Base-by-base conservation (phyloP, 2,329 filamentous ascomycete genomes). In the Phyllosticta paracitricarpa region DNA sequence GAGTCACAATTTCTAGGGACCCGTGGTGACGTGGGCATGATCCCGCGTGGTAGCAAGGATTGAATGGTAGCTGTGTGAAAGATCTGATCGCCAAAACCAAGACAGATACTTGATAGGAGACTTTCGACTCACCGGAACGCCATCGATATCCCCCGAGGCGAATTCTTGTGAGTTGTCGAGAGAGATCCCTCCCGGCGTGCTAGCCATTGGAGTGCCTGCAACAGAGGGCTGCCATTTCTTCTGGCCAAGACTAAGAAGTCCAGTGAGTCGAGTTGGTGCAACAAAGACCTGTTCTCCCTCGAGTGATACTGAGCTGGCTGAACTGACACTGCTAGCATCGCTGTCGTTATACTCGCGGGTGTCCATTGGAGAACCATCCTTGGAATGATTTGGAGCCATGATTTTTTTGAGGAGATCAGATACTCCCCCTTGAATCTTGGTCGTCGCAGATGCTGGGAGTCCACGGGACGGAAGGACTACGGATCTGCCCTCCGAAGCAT, bases 271-370 rank as follows among this genome's bases (percentile, higher is more conserved):
- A 12, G 24, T 12, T 14, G 40, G 40, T 6, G 48, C 40, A 4
- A 30, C 28, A 17, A 48, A 61, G 7, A 22, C 24, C 4, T 22
- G 26, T 6, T 57, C 55, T 12, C 57, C 59, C 14, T 57, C 51
- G 14, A 40, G 22, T 8, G 40, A 61, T 9, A 14, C 59, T 14
- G 54, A 57, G 54, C 59, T 61, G 24, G n/a, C 51, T 4, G 51
- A 61, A n/a, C 40, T 24, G 9, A 57, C 59, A 22, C 54, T 61
- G 17, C 33, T 57, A 14, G 48, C 57, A 22, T 61, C 59, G 59
- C 59, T 61, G 8, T 57, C 54, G 1, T 57, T 51, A 7, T 54
- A 57, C 8, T 52, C 19, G 2, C 28, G 48, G 25, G 51, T 54
- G n/a, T 28, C 30, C 19, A 57, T 57, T 10, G 24, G 22, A 4